phyloP scores from a whole-genome alignment of 2,329 filamentous ascomycete genomes.

The Venturia carpophila region DNA sequence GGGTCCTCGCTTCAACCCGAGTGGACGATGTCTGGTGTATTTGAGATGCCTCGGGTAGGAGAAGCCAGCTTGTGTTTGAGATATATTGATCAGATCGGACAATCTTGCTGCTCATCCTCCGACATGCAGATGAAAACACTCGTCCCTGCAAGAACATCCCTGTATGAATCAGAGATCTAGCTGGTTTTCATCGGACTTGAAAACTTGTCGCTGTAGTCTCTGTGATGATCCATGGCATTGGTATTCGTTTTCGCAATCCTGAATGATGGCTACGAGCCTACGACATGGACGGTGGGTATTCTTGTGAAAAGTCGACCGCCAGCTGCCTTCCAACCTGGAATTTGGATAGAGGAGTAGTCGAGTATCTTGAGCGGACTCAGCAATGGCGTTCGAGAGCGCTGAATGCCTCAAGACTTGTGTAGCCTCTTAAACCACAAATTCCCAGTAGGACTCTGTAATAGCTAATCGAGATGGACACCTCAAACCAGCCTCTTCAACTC shows the following conservation, averaged over 20 bases:
- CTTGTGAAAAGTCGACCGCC: no score
- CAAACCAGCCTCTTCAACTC: background rate
- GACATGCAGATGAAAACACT: background rate
- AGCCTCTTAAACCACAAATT: background rate
- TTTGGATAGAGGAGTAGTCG: no score
- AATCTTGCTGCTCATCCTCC: background rate
- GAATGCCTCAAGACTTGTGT: background rate
- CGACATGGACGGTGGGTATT: no score
- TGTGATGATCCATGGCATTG: background rate
- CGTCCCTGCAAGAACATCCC: no score
- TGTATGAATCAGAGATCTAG: background rate
- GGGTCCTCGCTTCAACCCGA: background rate
- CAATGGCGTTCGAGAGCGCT: background rate
- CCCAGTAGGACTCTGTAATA: background rate
- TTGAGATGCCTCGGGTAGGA: background rate
- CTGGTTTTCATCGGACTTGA: background rate
- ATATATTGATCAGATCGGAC: background rate
- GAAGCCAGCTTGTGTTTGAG: background rate
- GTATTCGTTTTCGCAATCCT: background rate
- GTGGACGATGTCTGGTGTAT: background rate
- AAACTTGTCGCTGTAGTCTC: background rate
- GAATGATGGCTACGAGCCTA: background rate
- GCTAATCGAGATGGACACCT: background rate
- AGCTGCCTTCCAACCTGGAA: background rate
- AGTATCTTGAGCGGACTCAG: background rate